These are phyloP conservation scores for Desmodesmus armatus DNA, from an alignment of 139 green algal genomes.

Conservation along the genomic window DNA sequence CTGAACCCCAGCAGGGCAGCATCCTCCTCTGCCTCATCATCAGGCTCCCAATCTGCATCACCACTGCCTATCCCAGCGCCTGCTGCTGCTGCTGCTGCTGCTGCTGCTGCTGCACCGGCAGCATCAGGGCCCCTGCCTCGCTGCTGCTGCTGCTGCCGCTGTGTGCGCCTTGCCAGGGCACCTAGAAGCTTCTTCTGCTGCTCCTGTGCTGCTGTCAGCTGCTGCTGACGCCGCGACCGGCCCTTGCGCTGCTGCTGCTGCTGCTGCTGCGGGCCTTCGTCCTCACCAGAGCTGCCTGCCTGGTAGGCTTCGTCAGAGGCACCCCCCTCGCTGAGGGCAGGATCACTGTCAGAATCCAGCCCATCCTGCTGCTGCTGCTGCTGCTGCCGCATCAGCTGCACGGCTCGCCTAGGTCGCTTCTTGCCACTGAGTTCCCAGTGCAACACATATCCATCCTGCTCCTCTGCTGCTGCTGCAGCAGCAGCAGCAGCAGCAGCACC, in stretches of 20 bases:
- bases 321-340: too few species aligned
- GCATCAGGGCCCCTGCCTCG: neutral
- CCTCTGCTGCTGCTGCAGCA: slow-evolving; percentile 41
- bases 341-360: neutral
- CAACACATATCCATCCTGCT: neutral
- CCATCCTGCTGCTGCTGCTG: neutral
- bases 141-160: slow-evolving; percentile 13
- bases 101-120: neutral
- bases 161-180: too few species aligned
- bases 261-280: slow-evolving; percentile 22
- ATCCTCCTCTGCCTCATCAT: slow-evolving; percentile 15
- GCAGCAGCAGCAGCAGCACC: slow-evolving; percentile 48
- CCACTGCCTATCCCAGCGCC: neutral
- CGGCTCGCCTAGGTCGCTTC: neutral
- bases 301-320: neutral
- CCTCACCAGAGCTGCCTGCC: neutral
- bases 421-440: too few species aligned
- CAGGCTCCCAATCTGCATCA: slow-evolving; percentile 19
- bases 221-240: neutral
- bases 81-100: neutral
- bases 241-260: slow-evolving; percentile 5
- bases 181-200: slow-evolving; percentile 13
- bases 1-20: neutral
- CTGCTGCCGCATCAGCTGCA: slow-evolving; percentile 7
- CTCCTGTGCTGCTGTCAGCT: slow-evolving; percentile 31